Conservation (phyloP, 345 rosid genomes). For the Acer yangbiense region DNA sequence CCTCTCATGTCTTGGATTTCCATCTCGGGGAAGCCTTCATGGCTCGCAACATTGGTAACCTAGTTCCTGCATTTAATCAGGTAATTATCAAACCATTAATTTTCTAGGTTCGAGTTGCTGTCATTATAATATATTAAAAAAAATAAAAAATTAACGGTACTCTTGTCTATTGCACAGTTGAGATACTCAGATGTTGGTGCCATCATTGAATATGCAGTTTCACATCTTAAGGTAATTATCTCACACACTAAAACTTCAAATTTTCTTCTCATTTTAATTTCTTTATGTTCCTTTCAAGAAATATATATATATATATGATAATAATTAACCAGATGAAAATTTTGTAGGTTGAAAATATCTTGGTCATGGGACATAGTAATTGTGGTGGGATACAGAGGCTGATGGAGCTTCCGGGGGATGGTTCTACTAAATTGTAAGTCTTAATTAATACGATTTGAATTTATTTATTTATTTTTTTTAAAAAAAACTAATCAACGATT, state of each 20-base stretch:
- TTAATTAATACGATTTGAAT: not conserved
- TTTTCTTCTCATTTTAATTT: not conserved
- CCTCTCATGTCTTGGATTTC: slow-evolving; percentile 48
- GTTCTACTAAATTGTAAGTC: slow-evolving; percentile 20
- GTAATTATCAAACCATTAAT: slow-evolving; percentile 1
- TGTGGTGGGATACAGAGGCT: slow-evolving; percentile 34
- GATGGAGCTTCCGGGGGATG: slow-evolving; percentile 20
- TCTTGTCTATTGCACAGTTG: slow-evolving; percentile 11
- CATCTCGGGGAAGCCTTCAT: slow-evolving; percentile 59
- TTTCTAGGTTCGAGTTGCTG: no score
- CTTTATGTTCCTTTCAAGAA: no score
- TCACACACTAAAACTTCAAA: not conserved
- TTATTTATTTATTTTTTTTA: no score
- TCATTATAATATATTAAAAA: no score
- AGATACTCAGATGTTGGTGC: slow-evolving; percentile 29
- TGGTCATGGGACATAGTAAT: slow-evolving; percentile 26
- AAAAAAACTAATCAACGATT: not conserved
- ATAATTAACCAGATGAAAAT: not conserved
- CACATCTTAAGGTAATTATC: not conserved
- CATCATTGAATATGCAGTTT: slow-evolving; percentile 27
- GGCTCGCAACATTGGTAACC: slow-evolving; percentile 50
- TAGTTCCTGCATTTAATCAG: slow-evolving; percentile 59
- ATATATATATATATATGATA: no score
- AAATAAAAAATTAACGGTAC: no score
- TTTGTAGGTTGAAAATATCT: slow-evolving; percentile 24